Evolutionary conservation across 768 basidiomycete genomes (phyloP), one percentile per base, ranked within the genome.

Genomic region (Leccinum arenicola): DNA sequence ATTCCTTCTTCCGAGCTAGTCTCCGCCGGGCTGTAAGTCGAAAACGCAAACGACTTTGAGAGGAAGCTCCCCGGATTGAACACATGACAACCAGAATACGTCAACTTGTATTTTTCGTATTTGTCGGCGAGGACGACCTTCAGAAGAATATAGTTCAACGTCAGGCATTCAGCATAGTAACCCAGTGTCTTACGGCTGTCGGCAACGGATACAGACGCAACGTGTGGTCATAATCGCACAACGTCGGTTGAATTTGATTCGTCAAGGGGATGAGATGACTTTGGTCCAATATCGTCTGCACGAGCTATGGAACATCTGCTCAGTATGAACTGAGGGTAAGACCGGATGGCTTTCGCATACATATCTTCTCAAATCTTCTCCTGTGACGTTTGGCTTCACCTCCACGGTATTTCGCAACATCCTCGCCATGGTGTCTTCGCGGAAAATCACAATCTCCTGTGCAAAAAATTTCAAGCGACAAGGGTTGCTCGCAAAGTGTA

Each of bases 41-140:
- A 93, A 78, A 98, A 98, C 6, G 84, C 81, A 64, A 93, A 89
- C 6, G 88, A 82, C 52, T 84, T 88, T 5, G 91, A 86, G 14
- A 94, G 79, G 70, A 98, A 98, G 52, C 89, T 87, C 19, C 97
- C 95, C 0, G 97, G 97, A 71, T 99, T 99, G 80, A 98, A 95
- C 27, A 98, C 97, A 74, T 98, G 97, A 67, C 97, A 98, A 11
- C 94, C 94, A 59, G 95, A 95, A 72, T 99, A 99, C 1, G 95
- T 98, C 63, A 97, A 80, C 67, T 97, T 93, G 72, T 93, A 99
- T 50, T 90, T 85, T 70, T 97, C 95, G 69, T 98, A 97, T 74
- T 89, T 95, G 76, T 99, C 97, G 1, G 97, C 97, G 12, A 99
- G 83, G 33, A 98, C 80, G 19, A 98, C 80, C 95, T 97, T 61